Evolutionary conservation across 2,329 filamentous ascomycete species (phyloP).

Genomic region (Colletotrichum salicis): DNA sequence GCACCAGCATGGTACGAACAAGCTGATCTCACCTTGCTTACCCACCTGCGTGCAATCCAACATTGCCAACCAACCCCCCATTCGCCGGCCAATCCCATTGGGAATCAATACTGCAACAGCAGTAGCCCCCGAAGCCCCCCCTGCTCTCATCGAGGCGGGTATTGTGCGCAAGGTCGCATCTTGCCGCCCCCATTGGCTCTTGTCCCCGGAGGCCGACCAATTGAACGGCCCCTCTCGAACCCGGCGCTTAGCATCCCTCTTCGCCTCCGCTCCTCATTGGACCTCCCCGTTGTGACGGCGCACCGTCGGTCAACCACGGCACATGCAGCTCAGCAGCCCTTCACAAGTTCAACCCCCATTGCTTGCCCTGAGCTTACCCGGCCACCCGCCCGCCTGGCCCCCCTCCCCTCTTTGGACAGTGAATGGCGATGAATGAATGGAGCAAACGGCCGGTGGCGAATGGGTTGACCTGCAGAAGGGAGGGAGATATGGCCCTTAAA

Average conservation of each 20-base stretch:
- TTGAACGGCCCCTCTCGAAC: slow-evolving; percentile 29
- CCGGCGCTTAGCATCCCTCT: slow-evolving; percentile 34
- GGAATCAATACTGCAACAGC: background rate
- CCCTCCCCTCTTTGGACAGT: slow-evolving; percentile 10
- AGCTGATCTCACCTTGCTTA: slow-evolving; percentile 12
- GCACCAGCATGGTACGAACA: slow-evolving; percentile 32
- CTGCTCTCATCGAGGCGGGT: slow-evolving; percentile 28
- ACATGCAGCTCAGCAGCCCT: slow-evolving; percentile 31
- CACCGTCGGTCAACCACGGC: slow-evolving; percentile 20
- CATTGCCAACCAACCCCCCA: background rate
- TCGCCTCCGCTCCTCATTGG: slow-evolving; percentile 30
- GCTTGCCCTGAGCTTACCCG: slow-evolving; percentile 27
- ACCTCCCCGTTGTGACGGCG: slow-evolving; percentile 31
- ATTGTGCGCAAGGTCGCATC: slow-evolving; percentile 31
- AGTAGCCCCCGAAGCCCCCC: slow-evolving; percentile 1
- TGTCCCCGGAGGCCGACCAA: slow-evolving; percentile 17
- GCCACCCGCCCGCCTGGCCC: background rate
- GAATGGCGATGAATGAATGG: slow-evolving; percentile 17
- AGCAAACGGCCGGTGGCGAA: background rate
- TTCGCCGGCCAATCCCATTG: background rate
- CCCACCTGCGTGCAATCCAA: slow-evolving; percentile 10
- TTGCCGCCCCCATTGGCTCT: slow-evolving; percentile 25
- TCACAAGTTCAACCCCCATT: slow-evolving; percentile 14
- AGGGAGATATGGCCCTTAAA: slow-evolving; percentile 33
- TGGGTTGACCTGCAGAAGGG: background rate